Base-by-base conservation (phyloP, 164 flowering plant species). In the Macadamia tetraphylla region DNA sequence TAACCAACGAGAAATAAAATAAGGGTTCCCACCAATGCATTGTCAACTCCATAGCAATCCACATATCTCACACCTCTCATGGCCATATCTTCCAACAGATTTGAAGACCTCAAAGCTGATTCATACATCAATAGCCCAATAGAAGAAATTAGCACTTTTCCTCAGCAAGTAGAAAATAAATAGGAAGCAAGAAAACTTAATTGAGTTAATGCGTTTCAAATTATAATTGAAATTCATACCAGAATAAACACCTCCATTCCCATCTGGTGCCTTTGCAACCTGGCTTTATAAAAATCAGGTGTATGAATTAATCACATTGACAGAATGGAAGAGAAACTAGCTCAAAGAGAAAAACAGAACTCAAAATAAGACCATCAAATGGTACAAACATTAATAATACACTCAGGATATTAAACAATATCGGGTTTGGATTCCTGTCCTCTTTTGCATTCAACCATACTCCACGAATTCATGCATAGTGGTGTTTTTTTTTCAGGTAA, bases 181-280 rank as follows among this genome's bases (percentile, higher is more conserved):
- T 46, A 63, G 43, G 17, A 10, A 23, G 31, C 11, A 66, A 35
- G 2, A 43, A 65, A 32, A 23, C n/a, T 6, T 43, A 65, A 14
- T 18, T 3, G 55, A 70, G 30, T 57, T 52, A 12, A 52, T 63
- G 65, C 0, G 31, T 42, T 51, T n/a, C 9, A 48, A 31, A 67
- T 67, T 10, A 15, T 4, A 70, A 15, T 31, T 30, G 43, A 18
- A 53, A 44, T 15, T 29, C 15, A 23, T 75, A 90, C 99, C 99
- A 72, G 97, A 66, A 82, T 92, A 95, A 29, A 95, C 97, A 75
- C 99, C 99, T 70, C 99, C 99, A 83, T 95, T 95, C 59, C 99
- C 99, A 83, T 95, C 99, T 29, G 99, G 99, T 75, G 99, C 83
- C 79, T 82, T 95, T 44, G 98, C 91, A 44, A 95, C 93, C 99